phyloP scores from a whole-genome alignment of 257 asterid species.

The Osmanthus fragrans region DNA sequence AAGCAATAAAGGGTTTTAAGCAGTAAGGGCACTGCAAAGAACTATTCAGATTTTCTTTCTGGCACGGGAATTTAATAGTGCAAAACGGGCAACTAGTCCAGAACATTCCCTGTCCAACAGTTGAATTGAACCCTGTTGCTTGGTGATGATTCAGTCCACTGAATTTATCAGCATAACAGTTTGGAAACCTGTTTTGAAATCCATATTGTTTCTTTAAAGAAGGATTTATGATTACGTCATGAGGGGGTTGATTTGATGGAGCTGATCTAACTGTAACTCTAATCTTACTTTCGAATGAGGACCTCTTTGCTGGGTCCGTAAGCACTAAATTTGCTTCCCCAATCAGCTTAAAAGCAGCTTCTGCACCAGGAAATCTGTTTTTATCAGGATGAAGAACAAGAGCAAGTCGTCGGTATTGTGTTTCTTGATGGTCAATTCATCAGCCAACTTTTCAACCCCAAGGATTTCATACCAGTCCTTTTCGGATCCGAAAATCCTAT shows the following conservation, averaged over 20 bases:
- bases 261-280: constrained; percentile 37
- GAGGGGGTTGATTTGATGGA: constrained; percentile 44
- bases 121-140: constrained; percentile 33
- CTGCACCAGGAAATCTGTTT: constrained; percentile 86
- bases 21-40: constrained; percentile 55
- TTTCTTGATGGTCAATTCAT: constrained; percentile 60
- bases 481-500: constrained; percentile 47
- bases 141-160: constrained; percentile 38
- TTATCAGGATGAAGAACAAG: constrained; percentile 87
- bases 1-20: constrained; percentile 33
- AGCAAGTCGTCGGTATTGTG: constrained; percentile 80
- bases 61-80: constrained; percentile 38
- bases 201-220: constrained; percentile 37
- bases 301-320: constrained; percentile 58
- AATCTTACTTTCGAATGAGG: constrained; percentile 50
- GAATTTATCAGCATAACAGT: constrained; percentile 35
- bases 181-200: constrained; percentile 30
- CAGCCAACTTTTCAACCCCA: constrained; percentile 59
- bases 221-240: constrained; percentile 34
- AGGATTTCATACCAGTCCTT: constrained; percentile 82
- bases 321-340: constrained; percentile 76
- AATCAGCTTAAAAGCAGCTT: constrained; percentile 83
- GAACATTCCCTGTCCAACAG: constrained; percentile 35
- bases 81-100: constrained; percentile 74
- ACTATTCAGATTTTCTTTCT: constrained; percentile 32